Evolutionary conservation across 2,329 filamentous ascomycete genomes (phyloP).

Genomic region (Fusarium kyushuense): DNA sequence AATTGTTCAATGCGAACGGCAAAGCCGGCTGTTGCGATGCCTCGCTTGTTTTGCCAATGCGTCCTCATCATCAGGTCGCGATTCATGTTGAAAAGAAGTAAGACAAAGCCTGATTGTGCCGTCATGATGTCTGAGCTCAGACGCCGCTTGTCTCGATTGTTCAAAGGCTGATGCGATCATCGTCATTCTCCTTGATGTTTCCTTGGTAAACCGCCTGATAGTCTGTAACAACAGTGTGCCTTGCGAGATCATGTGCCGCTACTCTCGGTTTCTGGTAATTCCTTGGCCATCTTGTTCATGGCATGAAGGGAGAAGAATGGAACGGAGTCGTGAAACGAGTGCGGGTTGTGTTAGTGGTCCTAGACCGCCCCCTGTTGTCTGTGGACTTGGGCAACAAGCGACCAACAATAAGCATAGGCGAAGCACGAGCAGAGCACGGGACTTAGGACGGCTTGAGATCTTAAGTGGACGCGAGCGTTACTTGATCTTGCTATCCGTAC

Average conservation of each 20-base stretch:
- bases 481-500: not conserved
- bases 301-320: constrained; percentile 30
- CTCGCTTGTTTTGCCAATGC: constrained; percentile 7
- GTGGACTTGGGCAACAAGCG: not conserved
- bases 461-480: not conserved
- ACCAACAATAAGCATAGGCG: constrained; percentile 1
- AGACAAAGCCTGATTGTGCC: constrained; percentile 7
- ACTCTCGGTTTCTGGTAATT: constrained; percentile 24
- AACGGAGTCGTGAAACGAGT: constrained; percentile 41
- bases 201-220: not conserved
- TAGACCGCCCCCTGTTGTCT: constrained; percentile 20
- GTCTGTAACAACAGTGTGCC: not conserved
- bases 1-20: not conserved
- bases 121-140: constrained; percentile 18
- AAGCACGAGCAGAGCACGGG: constrained; percentile 14
- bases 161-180: constrained; percentile 3
- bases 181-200: constrained; percentile 12
- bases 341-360: constrained; percentile 24
- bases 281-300: constrained; percentile 32
- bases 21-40: not conserved
- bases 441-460: not conserved
- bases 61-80: not conserved
- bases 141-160: constrained; percentile 10
- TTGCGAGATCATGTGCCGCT: constrained; percentile 20
- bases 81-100: constrained; percentile 2